These are phyloP conservation scores for Candida sanyaensis DNA, from an alignment of 1,139 yeast species.

Conservation along the genomic window DNA sequence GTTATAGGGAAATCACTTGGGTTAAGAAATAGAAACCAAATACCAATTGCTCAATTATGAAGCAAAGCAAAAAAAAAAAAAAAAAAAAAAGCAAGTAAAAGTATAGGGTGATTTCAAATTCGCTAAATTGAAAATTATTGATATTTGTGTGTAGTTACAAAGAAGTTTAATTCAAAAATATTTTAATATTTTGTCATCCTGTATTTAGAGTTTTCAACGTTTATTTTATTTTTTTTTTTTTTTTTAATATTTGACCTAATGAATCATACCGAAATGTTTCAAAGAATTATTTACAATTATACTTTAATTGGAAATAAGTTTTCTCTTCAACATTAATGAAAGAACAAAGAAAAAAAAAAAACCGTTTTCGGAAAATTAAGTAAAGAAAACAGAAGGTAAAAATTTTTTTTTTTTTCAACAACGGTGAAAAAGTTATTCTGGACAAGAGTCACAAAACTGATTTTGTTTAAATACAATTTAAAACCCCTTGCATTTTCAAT, in stretches of 20 bases:
- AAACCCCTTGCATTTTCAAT: too few species aligned
- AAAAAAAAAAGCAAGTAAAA: too few species aligned
- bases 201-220: too few species aligned
- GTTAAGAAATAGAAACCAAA: constrained; percentile 4
- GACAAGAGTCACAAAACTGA: too few species aligned
- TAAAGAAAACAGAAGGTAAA: not conserved
- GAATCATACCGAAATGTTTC: not conserved
- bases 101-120: not conserved
- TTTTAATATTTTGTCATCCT: too few species aligned
- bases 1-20: constrained; percentile 8
- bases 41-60: constrained; percentile 5
- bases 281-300: not conserved
- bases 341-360: not conserved
- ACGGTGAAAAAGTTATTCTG: too few species aligned
- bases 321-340: not conserved
- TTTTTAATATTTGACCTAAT: not conserved
- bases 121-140: not conserved
- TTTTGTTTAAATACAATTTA: too few species aligned
- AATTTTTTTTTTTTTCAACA: not conserved
- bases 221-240: too few species aligned
- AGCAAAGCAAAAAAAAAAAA: not conserved
- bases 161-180: too few species aligned
- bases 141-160: not conserved
- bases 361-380: not conserved
- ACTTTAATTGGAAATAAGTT: not conserved